These are phyloP conservation scores for Leccinum pellstonianum DNA, from an alignment of 768 basidiomycete species.

Conservation along the genomic window DNA sequence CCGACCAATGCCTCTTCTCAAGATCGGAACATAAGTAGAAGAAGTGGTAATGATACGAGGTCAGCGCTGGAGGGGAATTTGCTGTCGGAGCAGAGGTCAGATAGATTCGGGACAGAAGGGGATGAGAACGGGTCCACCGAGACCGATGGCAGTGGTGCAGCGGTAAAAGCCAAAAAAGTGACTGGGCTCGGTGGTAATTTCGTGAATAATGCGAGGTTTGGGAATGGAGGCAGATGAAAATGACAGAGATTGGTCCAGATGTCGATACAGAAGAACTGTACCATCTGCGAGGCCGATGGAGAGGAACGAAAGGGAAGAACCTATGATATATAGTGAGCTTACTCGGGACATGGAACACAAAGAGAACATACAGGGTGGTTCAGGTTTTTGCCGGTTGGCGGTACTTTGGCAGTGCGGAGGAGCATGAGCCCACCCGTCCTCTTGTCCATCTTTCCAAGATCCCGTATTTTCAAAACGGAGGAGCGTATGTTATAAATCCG, in stretches of 20 bases:
- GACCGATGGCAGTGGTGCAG: conserved; percentile 15
- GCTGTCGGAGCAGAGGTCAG: conserved; percentile 10
- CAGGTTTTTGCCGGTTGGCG: conserved; percentile 63
- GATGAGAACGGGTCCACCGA: conserved; percentile 25
- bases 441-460: conserved; percentile 69
- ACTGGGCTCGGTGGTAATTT: conserved; percentile 83
- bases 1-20: conserved; percentile 92
- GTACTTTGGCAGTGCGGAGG: conserved; percentile 74
- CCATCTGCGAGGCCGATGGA: conserved; percentile 93
- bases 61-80: conserved; percentile 40
- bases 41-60: conserved; percentile 91
- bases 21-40: conserved; percentile 69
- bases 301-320: conserved; percentile 80
- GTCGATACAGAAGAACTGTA: conserved; percentile 86
- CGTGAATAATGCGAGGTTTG: conserved; percentile 81
- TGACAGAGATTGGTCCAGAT: conserved; percentile 86
- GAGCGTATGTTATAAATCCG: conserved; percentile 66
- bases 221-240: conserved; percentile 74
- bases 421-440: conserved; percentile 59
- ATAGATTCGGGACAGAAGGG: conserved; percentile 15
- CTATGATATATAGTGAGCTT: conserved; percentile 31
- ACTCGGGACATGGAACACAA: not conserved
- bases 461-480: conserved; percentile 89
- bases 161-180: conserved; percentile 86
- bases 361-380: conserved; percentile 56